These are phyloP conservation scores for Mucor irregularis DNA, from an alignment of 371 early-diverging fungal species.

Conservation along the genomic window DNA sequence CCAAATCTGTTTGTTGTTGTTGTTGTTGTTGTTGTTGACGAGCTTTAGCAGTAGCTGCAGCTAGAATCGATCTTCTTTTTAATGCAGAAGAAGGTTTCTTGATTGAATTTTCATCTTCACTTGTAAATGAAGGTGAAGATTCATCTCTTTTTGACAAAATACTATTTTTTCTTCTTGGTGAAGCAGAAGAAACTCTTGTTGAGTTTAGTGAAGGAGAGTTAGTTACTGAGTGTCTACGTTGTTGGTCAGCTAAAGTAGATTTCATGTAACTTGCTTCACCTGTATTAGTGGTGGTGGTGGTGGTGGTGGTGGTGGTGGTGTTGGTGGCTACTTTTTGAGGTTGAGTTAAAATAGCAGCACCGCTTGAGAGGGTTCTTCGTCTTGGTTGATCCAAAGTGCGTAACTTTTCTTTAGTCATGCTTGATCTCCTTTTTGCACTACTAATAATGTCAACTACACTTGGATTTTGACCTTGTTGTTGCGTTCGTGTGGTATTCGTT, in stretches of 20 bases:
- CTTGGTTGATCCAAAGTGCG: conserved; percentile 25
- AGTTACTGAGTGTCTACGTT: conserved; percentile 29
- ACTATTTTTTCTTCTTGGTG: conserved; percentile 17
- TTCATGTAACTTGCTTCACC: conserved; percentile 28
- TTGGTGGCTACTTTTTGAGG: not conserved
- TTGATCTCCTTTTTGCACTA: conserved; percentile 25
- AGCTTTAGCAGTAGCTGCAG: conserved; percentile 23
- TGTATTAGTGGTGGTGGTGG: conserved; percentile 5
- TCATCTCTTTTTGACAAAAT: conserved; percentile 4
- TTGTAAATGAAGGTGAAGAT: conserved; percentile 10
- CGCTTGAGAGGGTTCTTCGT: conserved; percentile 38
- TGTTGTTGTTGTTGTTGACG: conserved; percentile 22
- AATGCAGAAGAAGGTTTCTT: not conserved
- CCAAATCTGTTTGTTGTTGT: conserved; percentile 10
- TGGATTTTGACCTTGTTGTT: conserved; percentile 3
- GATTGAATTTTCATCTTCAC: conserved; percentile 16
- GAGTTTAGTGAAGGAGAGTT: not conserved
- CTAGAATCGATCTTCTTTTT: conserved; percentile 29
- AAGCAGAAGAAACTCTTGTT: conserved; percentile 9
- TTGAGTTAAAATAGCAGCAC: conserved; percentile 10
- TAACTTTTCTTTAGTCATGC: conserved; percentile 33
- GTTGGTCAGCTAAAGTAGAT: conserved; percentile 28
- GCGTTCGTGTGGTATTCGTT: not conserved
- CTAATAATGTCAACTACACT: conserved; percentile 1
- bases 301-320: conserved; percentile 1